Percentiles rank a stretch among this genome's conserved stretches.
Conservation (phyloP, 805 yeast species). For the Candida pseudoglaebosa region DNA sequence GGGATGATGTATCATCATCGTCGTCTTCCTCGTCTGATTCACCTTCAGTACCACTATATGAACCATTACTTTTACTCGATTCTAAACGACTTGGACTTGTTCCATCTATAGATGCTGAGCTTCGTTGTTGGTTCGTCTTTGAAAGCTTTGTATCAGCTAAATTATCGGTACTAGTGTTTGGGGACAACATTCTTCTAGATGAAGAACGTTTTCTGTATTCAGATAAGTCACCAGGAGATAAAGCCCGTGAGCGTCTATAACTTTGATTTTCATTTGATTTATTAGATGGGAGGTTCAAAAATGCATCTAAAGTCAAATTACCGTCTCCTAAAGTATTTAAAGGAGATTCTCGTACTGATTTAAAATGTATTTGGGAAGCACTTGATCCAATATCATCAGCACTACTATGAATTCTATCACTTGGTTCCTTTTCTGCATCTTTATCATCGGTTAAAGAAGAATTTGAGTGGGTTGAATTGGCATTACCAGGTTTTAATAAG, state of each 20-base stretch:
- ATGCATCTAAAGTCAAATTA: constrained; percentile 25
- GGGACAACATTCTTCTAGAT: constrained; percentile 1
- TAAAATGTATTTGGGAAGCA: constrained; percentile 36
- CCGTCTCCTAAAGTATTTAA: constrained; percentile 49
- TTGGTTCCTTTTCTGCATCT: constrained; percentile 1
- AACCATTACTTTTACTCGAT: constrained; percentile 1
- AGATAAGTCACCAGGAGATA: neutral
- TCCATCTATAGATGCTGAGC: neutral
- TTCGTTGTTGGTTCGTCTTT: neutral
- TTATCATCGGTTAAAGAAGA: constrained; percentile 2
- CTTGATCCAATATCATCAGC: neutral
- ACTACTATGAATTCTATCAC: neutral
- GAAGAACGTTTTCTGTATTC: constrained; percentile 6
- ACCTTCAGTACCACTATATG: constrained; percentile 9
- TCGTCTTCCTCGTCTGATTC: constrained; percentile 11
- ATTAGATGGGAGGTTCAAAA: constrained; percentile 5
- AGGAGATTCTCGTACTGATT: constrained; percentile 44
- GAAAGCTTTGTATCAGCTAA: neutral
- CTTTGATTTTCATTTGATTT: neutral
- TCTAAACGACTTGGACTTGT: neutral
- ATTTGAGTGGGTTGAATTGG: constrained; percentile 10
- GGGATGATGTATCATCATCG: constrained; percentile 14
- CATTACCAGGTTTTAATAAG: constrained; percentile 18
- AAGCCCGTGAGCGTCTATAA: neutral
- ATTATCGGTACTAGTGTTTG: constrained; percentile 1